Evolutionary conservation across 1,284 basidiomycete genomes (phyloP).

Genomic region (Wallemia hederae): DNA sequence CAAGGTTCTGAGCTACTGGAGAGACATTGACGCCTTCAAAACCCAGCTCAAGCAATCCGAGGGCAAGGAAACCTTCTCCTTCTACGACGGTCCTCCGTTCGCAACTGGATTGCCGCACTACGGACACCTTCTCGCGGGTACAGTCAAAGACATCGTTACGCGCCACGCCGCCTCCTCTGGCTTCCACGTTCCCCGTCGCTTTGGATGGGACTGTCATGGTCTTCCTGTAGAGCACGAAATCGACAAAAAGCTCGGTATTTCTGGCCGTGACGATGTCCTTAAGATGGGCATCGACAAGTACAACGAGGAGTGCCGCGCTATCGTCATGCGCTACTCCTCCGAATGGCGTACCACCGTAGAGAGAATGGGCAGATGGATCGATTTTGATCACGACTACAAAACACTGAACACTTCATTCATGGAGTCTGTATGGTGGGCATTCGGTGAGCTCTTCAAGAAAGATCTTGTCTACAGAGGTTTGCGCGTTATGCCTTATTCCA

Average conservation of each 20-base stretch:
- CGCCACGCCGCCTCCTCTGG: conserved; percentile 82
- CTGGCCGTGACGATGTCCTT: conserved; percentile 74
- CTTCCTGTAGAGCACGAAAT: conserved; percentile 98
- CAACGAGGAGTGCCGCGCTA: conserved; percentile 84
- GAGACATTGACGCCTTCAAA: conserved; percentile 88
- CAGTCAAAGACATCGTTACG: conserved; percentile 97
- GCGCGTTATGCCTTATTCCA: conserved; percentile 95
- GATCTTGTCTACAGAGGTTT: conserved; percentile 80
- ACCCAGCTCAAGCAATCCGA: conserved; percentile 77
- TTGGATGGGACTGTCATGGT: conserved; percentile 99
- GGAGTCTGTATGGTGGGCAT: conserved; percentile 99
- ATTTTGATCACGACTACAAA: conserved; percentile 99
- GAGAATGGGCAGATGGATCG: conserved; percentile 97
- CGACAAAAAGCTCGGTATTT: conserved; percentile 86
- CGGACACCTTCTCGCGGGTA: conserved; percentile 59
- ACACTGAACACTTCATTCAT: conserved; percentile 80
- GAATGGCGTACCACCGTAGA: conserved; percentile 91
- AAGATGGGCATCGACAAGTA: conserved; percentile 90
- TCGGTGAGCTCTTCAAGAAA: conserved; percentile 70
- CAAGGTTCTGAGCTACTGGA: conserved; percentile 75
- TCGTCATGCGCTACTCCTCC: conserved; percentile 86
- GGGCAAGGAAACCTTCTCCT: conserved; percentile 62
- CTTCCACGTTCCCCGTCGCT: conserved; percentile 74
- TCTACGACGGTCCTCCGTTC: conserved; percentile 95
- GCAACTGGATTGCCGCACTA: conserved; percentile 94